Evolutionary conservation across 2,329 filamentous ascomycete species (phyloP), one percentile per base, ranked within the genome.

Genomic region (Emmonsia crescens): DNA sequence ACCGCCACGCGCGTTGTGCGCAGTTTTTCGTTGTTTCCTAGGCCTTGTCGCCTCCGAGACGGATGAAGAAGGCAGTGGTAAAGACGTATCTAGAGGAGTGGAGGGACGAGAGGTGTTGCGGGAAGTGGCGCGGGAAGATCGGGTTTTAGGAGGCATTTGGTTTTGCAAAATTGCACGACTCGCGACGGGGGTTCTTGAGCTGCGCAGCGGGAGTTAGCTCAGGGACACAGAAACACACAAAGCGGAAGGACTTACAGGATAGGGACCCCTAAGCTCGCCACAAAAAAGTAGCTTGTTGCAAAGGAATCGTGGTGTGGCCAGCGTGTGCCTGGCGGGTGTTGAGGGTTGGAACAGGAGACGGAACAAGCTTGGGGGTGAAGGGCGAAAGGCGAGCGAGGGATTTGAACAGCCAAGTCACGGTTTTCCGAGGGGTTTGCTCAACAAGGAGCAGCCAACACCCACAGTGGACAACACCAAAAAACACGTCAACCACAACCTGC

Each of bases 91-190:
- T 36, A 67, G 64, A 48, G 72, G 71, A 38, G 71, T 72, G 44
- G 69, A 68, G n/a, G 71, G 72, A 49, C 72, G 69, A 57, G 72
- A 73, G 59, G 67, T 67, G 61, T 68, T 69, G 59, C 55, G 51
- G 38, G 71, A 69, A 59, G 65, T 66, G 61, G 66, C 67, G 63
- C 69, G 69, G 62, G 73, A 73, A 48, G 69, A 66, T 21, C 72
- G 72, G 63, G 74, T 70, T 61, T 69, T 72, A 64, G 68, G 71
- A 68, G 72, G 68, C 72, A 74, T 74, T 63, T 57, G 40, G 27
- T 33, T 52, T 19, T 31, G 27, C 29, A 31, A 57, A 57, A 57
- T 42, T 57, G 40, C 38, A 46, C 27, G 55, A n/a, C 40, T 57
- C 55, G 64, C 57, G 57, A 38, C 14, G 38, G 21, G 55, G 31